Percentiles rank a stretch among this genome's conserved stretches.
These are phyloP conservation scores for Chlorella ohadii DNA, from an alignment of 139 green algal genomes.

Conservation along the genomic window DNA sequence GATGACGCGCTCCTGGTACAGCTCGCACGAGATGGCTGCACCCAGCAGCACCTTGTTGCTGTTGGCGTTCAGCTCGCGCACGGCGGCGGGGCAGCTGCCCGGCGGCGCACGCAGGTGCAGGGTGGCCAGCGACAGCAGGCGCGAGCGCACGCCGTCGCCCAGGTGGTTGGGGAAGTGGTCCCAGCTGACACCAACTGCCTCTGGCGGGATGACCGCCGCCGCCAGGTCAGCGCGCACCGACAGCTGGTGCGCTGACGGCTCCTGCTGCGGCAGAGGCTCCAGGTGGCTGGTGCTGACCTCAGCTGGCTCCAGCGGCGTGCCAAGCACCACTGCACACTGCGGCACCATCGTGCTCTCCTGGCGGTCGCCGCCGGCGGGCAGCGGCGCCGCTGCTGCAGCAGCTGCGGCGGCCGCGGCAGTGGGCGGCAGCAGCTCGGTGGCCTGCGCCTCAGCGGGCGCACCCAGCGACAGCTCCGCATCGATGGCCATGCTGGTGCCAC, in stretches of 20 bases:
- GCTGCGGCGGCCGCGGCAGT: neutral
- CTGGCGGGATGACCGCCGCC: neutral
- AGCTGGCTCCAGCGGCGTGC: neutral
- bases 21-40: slow-evolving; percentile 37
- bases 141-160: slow-evolving; percentile 24
- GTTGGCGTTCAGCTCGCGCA: slow-evolving; percentile 37
- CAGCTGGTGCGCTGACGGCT: neutral
- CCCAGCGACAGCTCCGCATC: too few relatives aligned
- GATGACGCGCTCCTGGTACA: slow-evolving; percentile 47
- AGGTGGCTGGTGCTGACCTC: slow-evolving; percentile 16
- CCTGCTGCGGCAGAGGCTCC: neutral
- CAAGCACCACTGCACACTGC: slow-evolving; percentile 28
- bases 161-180: slow-evolving; percentile 41
- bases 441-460: too few relatives aligned
- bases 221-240: neutral
- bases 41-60: slow-evolving; percentile 40
- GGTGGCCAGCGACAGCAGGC: slow-evolving; percentile 34
- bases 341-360: slow-evolving; percentile 17
- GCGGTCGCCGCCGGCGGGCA: neutral
- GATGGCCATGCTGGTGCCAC: too few relatives aligned
- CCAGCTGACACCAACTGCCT: slow-evolving; percentile 9
- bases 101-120: slow-evolving; percentile 29
- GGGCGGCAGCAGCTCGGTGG: too few relatives aligned
- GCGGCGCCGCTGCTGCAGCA: neutral
- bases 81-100: neutral